Percentiles rank a stretch among this genome's conserved stretches.
These are phyloP conservation scores for Xylaria cubensis DNA, from an alignment of 495 filamentous ascomycete species.

Conservation along the genomic window DNA sequence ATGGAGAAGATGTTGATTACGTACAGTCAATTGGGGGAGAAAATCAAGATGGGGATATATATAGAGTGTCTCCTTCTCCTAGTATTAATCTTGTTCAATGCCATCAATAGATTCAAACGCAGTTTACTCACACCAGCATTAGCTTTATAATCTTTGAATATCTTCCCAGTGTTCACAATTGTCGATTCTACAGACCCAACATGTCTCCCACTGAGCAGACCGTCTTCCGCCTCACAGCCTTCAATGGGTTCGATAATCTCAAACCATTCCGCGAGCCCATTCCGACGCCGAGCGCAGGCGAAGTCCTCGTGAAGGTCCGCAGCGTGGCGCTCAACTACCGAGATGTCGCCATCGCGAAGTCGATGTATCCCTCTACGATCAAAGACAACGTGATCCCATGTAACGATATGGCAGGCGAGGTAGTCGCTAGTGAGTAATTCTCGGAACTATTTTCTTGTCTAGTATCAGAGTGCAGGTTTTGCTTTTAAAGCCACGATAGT, in stretches of 20 bases:
- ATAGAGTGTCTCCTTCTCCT: constrained; percentile 1
- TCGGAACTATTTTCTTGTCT: not conserved
- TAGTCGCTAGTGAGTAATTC: constrained; percentile 16
- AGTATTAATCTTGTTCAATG: not conserved
- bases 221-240: constrained; percentile 12
- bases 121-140: not conserved
- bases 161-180: not conserved
- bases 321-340: constrained; percentile 28
- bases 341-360: constrained; percentile 24
- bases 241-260: constrained; percentile 23
- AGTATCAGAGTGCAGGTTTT: not conserved
- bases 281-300: constrained; percentile 22
- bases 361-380: constrained; percentile 6
- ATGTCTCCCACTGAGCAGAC: constrained; percentile 14
- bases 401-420: constrained; percentile 31
- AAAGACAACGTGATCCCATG: constrained; percentile 27
- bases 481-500: not conserved
- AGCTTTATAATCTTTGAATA: not conserved
- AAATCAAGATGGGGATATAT: not conserved
- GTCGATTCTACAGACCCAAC: not conserved
- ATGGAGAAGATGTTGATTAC: too few species aligned
- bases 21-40: not conserved
- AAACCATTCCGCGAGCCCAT: constrained; percentile 28
- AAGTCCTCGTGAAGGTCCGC: constrained; percentile 29
- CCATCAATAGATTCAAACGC: not conserved